Evolutionary conservation across 208 protist species (phyloP), one percentile per base, ranked within the genome.

Genomic region (Trypanosomatidae sp.): DNA sequence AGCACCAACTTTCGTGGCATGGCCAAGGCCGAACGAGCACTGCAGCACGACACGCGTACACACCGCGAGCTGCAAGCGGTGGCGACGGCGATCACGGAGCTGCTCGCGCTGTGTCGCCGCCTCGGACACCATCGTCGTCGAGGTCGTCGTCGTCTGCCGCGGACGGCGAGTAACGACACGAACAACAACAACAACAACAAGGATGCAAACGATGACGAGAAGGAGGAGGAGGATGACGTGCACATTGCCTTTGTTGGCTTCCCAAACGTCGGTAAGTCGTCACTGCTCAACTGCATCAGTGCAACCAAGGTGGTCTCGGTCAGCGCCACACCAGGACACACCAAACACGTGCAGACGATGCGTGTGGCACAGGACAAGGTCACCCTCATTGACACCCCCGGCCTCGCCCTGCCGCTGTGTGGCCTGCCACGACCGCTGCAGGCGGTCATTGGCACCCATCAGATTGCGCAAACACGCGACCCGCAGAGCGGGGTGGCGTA

Each of bases 341-440:
- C 96, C 15, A 99, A 99, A 50, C 92, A 98, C 46, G 53, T 97
- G 21, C 93, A 99, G 62, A 98, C 95, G 1, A 97, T 97, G 25
- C 81, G 81, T 21, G 57, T 98, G 6, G 74, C 85, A 0, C 18
- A 13, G 8, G 76, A 93, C 43, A 25, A 61, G 18, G 52, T 98
- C 43, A 74, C 80, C 6, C 67, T 98, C 7, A 86, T 95, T 28
- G 96, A 98, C 69, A 96, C 88, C 51, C 96, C 96, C 0, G 96
- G 96, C 5, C 59, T 98, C 3, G 82, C 86, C 3, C 94, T 97
- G 44, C 95, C 96, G 11, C 64, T 83, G 10, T 65, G 72, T 38
- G 84, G 73, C 15, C 27, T 96, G 2, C 82, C 80, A 11, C 71
- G 64, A 1, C 53, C 66, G 0, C 50, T 95, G n/a, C 91, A 98